A percentile compares a stretch with the other conserved stretches of the same genome.
Conservation (phyloP, 1,139 yeast genomes). For the Taphrina confusa region DNA sequence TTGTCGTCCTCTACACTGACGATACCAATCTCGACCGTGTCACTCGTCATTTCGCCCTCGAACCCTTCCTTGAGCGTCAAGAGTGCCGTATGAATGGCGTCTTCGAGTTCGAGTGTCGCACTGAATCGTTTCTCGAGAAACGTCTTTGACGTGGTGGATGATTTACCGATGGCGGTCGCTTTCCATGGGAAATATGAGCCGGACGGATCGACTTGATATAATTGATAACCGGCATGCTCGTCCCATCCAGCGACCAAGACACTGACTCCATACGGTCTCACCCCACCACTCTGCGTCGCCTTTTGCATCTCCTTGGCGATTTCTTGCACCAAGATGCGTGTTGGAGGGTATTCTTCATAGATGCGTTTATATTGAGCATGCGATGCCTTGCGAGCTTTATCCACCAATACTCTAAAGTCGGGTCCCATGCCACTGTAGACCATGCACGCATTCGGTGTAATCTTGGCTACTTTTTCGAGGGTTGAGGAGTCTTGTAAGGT, state of each 20-base stretch:
- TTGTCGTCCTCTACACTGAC: slow-evolving; percentile 46
- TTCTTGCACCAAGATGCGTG: slow-evolving; percentile 88
- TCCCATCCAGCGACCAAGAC: slow-evolving; percentile 93
- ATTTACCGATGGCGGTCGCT: slow-evolving; percentile 98
- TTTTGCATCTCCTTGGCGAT: slow-evolving; percentile 97
- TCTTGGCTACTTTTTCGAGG: slow-evolving; percentile 72
- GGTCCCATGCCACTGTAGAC: slow-evolving; percentile 99
- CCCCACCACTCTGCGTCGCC: slow-evolving; percentile 97
- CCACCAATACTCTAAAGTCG: slow-evolving; percentile 91
- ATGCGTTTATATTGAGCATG: slow-evolving; percentile 90
- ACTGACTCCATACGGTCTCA: slow-evolving; percentile 96
- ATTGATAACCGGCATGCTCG: slow-evolving; percentile 60
- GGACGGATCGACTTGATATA: slow-evolving; percentile 97
- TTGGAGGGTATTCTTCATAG: slow-evolving; percentile 96
- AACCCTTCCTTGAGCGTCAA: slow-evolving; percentile 93
- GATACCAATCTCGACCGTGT: slow-evolving; percentile 88
- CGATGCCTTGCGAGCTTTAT: slow-evolving; percentile 87
- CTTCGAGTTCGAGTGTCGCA: slow-evolving; percentile 93
- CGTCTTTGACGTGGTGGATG: slow-evolving; percentile 90
- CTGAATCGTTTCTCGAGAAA: slow-evolving; percentile 98
- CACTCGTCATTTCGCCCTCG: slow-evolving; percentile 97
- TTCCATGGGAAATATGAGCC: slow-evolving; percentile 99
- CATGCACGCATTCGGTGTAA: slow-evolving; percentile 96
- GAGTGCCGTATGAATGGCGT: slow-evolving; percentile 94
- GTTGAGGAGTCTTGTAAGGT: slow-evolving; percentile 73